Evolutionary conservation across 805 yeast species (phyloP).

Genomic region (Metschnikowia baotianmanensis): DNA sequence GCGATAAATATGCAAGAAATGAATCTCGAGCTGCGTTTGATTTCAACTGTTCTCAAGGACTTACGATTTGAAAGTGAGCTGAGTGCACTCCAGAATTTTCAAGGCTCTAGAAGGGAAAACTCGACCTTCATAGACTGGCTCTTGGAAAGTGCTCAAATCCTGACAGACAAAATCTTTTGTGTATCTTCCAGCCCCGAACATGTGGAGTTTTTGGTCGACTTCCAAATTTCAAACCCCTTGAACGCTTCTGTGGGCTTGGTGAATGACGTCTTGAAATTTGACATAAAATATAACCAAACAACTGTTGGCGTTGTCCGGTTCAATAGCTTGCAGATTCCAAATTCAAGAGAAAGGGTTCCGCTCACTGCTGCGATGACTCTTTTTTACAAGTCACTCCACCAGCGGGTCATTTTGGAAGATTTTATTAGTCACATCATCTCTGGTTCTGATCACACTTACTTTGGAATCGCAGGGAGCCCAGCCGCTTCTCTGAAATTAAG

Average conservation of each 20-base stretch:
- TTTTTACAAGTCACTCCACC: conserved; percentile 7
- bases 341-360: conserved; percentile 16
- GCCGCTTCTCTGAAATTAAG: not conserved
- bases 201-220: conserved; percentile 27
- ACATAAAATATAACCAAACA: conserved; percentile 31
- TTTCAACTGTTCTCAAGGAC: conserved; percentile 6
- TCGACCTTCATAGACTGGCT: conserved; percentile 10
- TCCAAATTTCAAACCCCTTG: conserved; percentile 35
- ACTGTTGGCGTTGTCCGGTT: conserved; percentile 31
- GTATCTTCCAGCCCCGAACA: conserved; percentile 25
- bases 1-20: conserved; percentile 2
- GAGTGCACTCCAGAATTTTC: not conserved
- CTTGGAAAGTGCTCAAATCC: conserved; percentile 3
- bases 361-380: conserved; percentile 22
- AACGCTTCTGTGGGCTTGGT: conserved; percentile 23
- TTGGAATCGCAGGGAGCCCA: conserved; percentile 6
- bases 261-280: conserved; percentile 23
- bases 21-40: conserved; percentile 6
- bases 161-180: conserved; percentile 20
- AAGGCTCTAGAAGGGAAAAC: not conserved
- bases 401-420: conserved; percentile 14
- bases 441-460: conserved; percentile 11
- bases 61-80: not conserved
- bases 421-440: conserved; percentile 24
- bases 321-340: conserved; percentile 20